These are phyloP conservation scores for Nemania serpens DNA, from an alignment of 2,329 filamentous ascomycete genomes.

Conservation along the genomic window DNA sequence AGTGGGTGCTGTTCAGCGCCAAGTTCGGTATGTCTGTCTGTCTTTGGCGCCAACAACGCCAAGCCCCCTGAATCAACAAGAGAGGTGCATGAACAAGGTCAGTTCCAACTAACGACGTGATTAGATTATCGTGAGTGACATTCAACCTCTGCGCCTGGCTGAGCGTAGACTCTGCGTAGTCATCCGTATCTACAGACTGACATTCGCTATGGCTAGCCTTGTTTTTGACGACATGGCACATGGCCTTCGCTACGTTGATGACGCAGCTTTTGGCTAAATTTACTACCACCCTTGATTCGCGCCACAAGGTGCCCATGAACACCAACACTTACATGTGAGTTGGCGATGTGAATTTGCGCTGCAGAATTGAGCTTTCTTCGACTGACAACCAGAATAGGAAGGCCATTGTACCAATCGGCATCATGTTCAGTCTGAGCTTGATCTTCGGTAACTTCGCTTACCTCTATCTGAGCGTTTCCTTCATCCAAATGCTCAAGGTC, in stretches of 20 bases:
- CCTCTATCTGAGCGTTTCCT: constrained; percentile 69
- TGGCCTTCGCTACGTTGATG: constrained; percentile 68
- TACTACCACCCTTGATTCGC: constrained; percentile 65
- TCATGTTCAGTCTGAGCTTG: constrained; percentile 69
- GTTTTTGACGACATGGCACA: constrained; percentile 71
- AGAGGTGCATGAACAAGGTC: neutral
- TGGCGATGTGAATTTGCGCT: neutral
- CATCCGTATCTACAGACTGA: constrained; percentile 9
- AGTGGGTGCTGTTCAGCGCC: constrained; percentile 79
- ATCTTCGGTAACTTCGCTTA: constrained; percentile 72
- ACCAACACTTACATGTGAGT: constrained; percentile 60
- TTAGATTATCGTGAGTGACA: constrained; percentile 34
- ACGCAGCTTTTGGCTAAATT: constrained; percentile 69
- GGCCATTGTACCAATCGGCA: constrained; percentile 68
- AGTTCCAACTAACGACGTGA: constrained; percentile 15
- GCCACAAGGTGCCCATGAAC: constrained; percentile 66
- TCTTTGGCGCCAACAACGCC: neutral
- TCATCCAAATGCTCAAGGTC: constrained; percentile 73
- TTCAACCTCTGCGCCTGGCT: neutral
- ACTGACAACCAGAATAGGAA: constrained; percentile 39
- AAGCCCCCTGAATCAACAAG: constrained; percentile 5
- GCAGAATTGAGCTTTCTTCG: neutral
- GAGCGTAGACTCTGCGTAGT: neutral
- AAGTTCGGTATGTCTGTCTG: constrained; percentile 68
- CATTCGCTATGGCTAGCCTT: constrained; percentile 46